Evolutionary conservation across 345 rosid species (phyloP).

Genomic region (Lepidium africanum): DNA sequence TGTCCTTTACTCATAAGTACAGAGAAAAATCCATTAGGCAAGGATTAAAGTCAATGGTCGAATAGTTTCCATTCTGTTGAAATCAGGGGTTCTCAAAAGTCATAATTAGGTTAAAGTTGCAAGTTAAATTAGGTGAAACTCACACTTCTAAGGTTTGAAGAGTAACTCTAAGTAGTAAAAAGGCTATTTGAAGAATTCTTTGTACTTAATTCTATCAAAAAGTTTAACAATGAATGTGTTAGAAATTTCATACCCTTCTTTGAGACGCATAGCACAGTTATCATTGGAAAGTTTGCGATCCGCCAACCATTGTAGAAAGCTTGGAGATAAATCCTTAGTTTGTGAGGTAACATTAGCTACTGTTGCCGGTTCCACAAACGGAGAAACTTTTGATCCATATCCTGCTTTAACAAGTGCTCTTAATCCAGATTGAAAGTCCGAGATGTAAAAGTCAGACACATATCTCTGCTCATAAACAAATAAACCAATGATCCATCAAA

Average conservation of each 20-base stretch:
- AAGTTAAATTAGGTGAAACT: background rate
- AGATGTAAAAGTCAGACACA: constrained; percentile 84
- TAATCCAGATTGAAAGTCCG: constrained; percentile 88
- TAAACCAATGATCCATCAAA: background rate
- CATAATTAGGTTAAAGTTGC: background rate
- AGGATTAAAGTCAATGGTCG: background rate
- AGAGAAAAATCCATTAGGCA: background rate
- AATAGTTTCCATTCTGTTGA: background rate
- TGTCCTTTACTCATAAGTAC: background rate
- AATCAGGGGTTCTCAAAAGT: background rate
- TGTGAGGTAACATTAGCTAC: constrained; percentile 57
- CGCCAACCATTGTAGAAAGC: constrained; percentile 69
- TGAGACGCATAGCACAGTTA: constrained; percentile 66
- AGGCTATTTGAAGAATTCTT: background rate
- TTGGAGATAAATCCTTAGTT: constrained; percentile 63
- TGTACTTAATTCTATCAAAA: background rate
- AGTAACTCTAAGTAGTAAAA: background rate
- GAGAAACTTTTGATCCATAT: constrained; percentile 81
- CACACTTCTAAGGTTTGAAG: background rate
- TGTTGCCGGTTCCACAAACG: constrained; percentile 61
- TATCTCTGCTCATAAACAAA: constrained; percentile 45
- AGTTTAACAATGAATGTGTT: background rate
- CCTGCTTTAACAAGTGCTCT: constrained; percentile 93
- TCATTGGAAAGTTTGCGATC: constrained; percentile 67
- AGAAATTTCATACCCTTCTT: constrained; percentile 63